Percentiles rank a stretch among this genome's conserved stretches.
Evolutionary conservation across 108 stramenopile species (phyloP).

Genomic region (Fistulifera pelliculosa): DNA sequence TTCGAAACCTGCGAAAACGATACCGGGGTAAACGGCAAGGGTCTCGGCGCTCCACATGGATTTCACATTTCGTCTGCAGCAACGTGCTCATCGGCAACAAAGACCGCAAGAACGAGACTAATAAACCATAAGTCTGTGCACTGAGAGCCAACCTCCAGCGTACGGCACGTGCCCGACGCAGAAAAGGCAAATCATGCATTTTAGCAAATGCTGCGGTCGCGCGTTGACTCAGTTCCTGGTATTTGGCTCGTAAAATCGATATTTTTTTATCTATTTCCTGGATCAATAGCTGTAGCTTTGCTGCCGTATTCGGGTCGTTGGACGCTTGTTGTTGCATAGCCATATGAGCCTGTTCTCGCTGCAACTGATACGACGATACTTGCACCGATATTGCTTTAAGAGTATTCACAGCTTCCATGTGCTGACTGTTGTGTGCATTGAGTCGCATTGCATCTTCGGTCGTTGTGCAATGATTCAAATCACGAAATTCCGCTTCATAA

Average conservation of each 20-base stretch:
- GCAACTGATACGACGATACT: slow-evolving; percentile 27
- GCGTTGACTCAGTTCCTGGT: slow-evolving; percentile 36
- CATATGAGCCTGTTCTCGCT: slow-evolving; percentile 15
- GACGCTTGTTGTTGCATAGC: slow-evolving; percentile 9
- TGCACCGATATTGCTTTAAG: slow-evolving; percentile 33
- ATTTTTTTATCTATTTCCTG: slow-evolving; percentile 31
- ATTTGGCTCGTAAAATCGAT: slow-evolving; percentile 30
- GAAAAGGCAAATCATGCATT: slow-evolving; percentile 62
- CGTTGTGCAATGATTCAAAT: slow-evolving; percentile 52
- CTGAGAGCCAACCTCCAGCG: slow-evolving; percentile 77
- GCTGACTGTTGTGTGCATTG: slow-evolving; percentile 40
- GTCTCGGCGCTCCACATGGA: slow-evolving; percentile 76
- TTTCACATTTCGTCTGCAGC: slow-evolving; percentile 74
- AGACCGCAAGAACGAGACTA: slow-evolving; percentile 41
- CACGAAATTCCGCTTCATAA: slow-evolving; percentile 48
- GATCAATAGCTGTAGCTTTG: slow-evolving; percentile 4
- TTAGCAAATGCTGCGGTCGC: slow-evolving; percentile 34
- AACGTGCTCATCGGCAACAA: slow-evolving; percentile 70
- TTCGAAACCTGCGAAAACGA: slow-evolving; percentile 49
- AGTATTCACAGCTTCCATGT: slow-evolving; percentile 33
- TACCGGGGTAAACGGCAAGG: slow-evolving; percentile 74
- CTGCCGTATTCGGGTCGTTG: slow-evolving; percentile 10
- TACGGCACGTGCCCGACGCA: slow-evolving; percentile 68
- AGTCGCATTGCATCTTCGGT: slow-evolving; percentile 61
- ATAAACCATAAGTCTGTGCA: slow-evolving; percentile 44